Conservation (phyloP, 2,329 filamentous ascomycete species). For the Colletotrichum gloeosporioides region DNA sequence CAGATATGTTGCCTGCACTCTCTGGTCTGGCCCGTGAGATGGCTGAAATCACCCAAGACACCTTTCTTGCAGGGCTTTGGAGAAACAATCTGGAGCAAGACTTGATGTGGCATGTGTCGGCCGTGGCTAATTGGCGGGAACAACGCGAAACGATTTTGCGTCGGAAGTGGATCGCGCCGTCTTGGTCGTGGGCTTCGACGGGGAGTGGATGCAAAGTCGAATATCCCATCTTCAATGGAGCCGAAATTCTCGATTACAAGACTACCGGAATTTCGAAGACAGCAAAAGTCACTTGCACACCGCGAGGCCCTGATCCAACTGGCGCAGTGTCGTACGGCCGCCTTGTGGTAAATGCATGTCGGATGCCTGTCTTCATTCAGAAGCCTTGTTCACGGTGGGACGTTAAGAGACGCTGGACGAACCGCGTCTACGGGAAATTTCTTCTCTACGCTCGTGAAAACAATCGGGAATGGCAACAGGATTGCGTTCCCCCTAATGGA, state of each 20-base stretch:
- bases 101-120: not conserved
- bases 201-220: not conserved
- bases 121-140: not conserved
- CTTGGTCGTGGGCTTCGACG: slow-evolving; percentile 6
- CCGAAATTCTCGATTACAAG: not conserved
- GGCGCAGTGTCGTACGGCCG: not conserved
- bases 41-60: not conserved
- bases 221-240: not conserved
- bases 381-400: not conserved
- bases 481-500: not conserved
- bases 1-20: not conserved
- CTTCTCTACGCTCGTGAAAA: not conserved
- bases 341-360: not conserved
- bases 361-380: not conserved
- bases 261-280: not conserved
- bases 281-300: not conserved
- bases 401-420: not conserved
- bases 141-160: not conserved
- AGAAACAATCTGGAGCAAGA: not conserved
- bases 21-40: not conserved
- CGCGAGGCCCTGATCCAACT: not conserved
- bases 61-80: not conserved
- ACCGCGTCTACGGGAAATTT: not conserved
- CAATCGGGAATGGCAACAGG: not conserved
- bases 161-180: not conserved